phyloP scores from a whole-genome alignment of 805 yeast genomes.

The Wickerhamiella sergipiensis region DNA sequence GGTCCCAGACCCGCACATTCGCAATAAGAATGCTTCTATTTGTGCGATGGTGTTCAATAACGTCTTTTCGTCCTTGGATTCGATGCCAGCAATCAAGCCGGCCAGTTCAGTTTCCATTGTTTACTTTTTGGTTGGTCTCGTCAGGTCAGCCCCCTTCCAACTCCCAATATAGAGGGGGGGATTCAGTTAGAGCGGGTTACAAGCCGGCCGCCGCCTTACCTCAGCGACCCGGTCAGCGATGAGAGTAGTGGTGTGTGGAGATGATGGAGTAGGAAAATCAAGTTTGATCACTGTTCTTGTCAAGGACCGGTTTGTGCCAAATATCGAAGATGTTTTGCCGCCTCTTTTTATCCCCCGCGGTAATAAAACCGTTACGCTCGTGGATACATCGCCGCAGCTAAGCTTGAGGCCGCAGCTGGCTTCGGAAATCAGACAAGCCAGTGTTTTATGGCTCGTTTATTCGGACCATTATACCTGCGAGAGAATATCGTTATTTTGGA shows the following conservation, averaged over 20 bases:
- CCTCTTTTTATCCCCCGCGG: slow-evolving; percentile 69
- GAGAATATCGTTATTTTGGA: slow-evolving; percentile 84
- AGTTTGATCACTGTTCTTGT: slow-evolving; percentile 66
- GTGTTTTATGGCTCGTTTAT: slow-evolving; percentile 89
- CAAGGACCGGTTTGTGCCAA: slow-evolving; percentile 68
- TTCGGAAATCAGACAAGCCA: slow-evolving; percentile 66
- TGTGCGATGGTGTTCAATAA: not conserved
- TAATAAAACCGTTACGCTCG: slow-evolving; percentile 54
- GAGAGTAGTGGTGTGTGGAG: slow-evolving; percentile 86
- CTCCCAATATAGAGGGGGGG: too few species aligned
- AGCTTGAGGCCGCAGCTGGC: slow-evolving; percentile 49
- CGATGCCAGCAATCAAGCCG: not conserved
- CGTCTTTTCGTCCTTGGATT: not conserved
- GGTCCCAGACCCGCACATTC: not conserved
- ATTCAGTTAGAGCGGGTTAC: too few species aligned
- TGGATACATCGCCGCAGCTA: slow-evolving; percentile 56
- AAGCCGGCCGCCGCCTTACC: not conserved
- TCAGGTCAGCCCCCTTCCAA: too few species aligned
- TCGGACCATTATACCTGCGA: slow-evolving; percentile 92
- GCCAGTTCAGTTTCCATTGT: not conserved
- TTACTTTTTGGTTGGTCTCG: not conserved
- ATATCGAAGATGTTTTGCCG: slow-evolving; percentile 66
- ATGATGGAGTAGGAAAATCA: slow-evolving; percentile 43
- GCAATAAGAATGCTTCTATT: not conserved
- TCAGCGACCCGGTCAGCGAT: slow-evolving; percentile 23